These are phyloP conservation scores for Rhynchosporium agropyri DNA, from an alignment of 2,329 filamentous ascomycete species.

Conservation along the genomic window DNA sequence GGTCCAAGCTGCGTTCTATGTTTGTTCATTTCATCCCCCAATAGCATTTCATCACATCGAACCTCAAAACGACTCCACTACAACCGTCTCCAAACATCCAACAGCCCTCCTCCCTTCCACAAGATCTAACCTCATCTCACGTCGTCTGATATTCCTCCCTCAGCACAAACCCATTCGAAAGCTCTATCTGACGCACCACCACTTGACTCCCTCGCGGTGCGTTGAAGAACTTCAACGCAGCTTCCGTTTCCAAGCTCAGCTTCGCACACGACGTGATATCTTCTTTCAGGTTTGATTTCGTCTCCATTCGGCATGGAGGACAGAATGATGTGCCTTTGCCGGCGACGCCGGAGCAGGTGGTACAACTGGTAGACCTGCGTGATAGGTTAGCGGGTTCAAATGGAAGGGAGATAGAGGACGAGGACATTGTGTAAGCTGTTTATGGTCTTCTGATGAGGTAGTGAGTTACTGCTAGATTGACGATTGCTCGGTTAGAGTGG, in stretches of 20 bases:
- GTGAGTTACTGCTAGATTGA: no score
- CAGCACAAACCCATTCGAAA: not conserved
- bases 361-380: not conserved
- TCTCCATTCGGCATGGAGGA: not conserved
- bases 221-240: not conserved
- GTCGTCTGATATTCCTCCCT: not conserved
- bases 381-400: not conserved
- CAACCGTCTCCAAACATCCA: not conserved
- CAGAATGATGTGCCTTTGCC: constrained; percentile 4
- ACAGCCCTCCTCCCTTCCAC: not conserved
- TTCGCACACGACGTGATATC: not conserved
- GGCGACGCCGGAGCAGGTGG: not conserved
- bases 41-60: no score
- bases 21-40: not conserved
- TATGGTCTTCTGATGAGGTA: not conserved
- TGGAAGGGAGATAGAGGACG: not conserved
- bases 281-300: not conserved
- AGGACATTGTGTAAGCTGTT: not conserved
- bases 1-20: not conserved
- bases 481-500: no score
- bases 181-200: not conserved
- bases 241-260: not conserved
- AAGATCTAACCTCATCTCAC: not conserved
- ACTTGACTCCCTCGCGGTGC: not conserved
- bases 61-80: not conserved